These are phyloP conservation scores for Panus rudis DNA, from an alignment of 768 basidiomycete genomes.

Conservation along the genomic window DNA sequence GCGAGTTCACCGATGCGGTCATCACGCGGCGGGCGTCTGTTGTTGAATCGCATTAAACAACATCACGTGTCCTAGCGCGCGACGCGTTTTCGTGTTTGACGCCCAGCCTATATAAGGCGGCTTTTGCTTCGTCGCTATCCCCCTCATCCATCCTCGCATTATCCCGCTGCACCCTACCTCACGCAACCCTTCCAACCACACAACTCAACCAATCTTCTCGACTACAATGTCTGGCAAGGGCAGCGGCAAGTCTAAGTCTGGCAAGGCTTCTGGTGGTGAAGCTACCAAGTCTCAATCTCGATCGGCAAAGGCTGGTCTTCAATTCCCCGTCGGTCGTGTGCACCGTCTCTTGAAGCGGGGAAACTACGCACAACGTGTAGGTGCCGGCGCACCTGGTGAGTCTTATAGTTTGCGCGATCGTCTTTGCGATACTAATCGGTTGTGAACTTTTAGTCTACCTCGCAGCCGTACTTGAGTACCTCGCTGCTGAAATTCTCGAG, in stretches of 20 bases:
- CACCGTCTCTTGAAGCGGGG: conserved; percentile 84
- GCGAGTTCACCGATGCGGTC: conserved; percentile 18
- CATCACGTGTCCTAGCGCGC: conserved; percentile 14
- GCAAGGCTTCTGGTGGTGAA: conserved; percentile 47
- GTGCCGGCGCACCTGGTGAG: conserved; percentile 79
- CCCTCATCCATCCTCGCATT: conserved; percentile 9
- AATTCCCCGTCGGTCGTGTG: conserved; percentile 91
- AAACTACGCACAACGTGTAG: conserved; percentile 83
- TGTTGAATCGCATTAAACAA: conserved; percentile 21
- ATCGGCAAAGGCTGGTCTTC: conserved; percentile 70
- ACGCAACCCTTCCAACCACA: conserved; percentile 7
- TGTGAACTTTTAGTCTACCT: conserved; percentile 59
- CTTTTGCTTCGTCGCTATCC: conserved; percentile 9
- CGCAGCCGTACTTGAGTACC: conserved; percentile 88
- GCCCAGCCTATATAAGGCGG: conserved; percentile 3
- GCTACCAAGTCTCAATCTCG: conserved; percentile 55
- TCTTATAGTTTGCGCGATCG: background rate
- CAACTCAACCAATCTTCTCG: conserved; percentile 1
- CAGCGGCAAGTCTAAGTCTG: conserved; percentile 60
- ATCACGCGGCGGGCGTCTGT: conserved; percentile 17
- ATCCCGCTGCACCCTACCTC: background rate
- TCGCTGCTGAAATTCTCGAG: conserved; percentile 91
- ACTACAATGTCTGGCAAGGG: conserved; percentile 35
- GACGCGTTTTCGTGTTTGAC: background rate
- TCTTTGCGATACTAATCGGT: background rate